phyloP scores from a whole-genome alignment of 2,329 filamentous ascomycete genomes.

The Ophiostoma perfectum region DNA sequence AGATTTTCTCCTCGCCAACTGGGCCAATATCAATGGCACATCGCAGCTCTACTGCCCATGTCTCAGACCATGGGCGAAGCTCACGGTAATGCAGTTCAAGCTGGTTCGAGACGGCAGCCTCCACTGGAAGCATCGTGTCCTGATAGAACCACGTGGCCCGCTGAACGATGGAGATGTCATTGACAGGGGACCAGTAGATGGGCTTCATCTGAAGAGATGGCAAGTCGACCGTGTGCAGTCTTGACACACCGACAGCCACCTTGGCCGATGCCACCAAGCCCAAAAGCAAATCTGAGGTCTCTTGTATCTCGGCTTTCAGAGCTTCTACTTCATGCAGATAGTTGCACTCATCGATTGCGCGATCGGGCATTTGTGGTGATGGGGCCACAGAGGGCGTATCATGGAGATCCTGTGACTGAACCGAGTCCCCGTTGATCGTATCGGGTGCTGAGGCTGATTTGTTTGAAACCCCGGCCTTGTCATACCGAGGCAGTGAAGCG shows the following conservation, averaged over 20 bases:
- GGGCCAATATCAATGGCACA: slow-evolving; percentile 88
- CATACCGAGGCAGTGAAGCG: slow-evolving; percentile 29
- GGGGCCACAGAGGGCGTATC: not conserved
- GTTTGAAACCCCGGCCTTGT: not conserved
- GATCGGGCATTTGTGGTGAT: not conserved
- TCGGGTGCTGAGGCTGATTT: not conserved
- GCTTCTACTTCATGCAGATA: not conserved
- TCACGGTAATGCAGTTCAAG: slow-evolving; percentile 87
- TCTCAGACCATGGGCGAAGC: slow-evolving; percentile 80
- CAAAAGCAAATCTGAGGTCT: slow-evolving; percentile 1
- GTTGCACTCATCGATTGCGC: not conserved
- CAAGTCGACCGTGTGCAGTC: slow-evolving; percentile 80
- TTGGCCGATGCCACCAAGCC: slow-evolving; percentile 37
- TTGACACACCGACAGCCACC: slow-evolving; percentile 82
- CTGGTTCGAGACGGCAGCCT: slow-evolving; percentile 80
- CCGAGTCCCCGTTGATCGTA: not conserved
- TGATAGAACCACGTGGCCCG: slow-evolving; percentile 96
- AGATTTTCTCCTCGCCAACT: slow-evolving; percentile 83
- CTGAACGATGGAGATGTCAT: slow-evolving; percentile 76
- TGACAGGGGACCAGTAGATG: slow-evolving; percentile 94
- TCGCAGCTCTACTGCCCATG: slow-evolving; percentile 85
- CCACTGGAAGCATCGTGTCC: slow-evolving; percentile 87
- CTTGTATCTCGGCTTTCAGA: slow-evolving; percentile 6
- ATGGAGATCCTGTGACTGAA: not conserved
- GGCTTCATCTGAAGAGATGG: slow-evolving; percentile 85